Evolutionary conservation across 331 rosid species (phyloP).

Genomic region (Acacia concinna): DNA sequence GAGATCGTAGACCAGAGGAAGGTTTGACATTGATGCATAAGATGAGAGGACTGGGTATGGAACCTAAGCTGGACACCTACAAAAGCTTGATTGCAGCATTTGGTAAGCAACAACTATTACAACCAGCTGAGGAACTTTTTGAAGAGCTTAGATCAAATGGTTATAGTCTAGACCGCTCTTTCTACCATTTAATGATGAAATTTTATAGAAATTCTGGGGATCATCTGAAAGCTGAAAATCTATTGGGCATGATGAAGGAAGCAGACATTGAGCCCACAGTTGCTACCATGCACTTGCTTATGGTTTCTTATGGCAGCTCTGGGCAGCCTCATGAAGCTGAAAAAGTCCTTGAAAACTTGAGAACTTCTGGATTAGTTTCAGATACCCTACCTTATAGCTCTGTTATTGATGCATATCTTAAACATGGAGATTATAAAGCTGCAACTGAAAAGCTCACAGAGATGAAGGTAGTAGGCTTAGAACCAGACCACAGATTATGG

Average conservation of each 20-base stretch:
- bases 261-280: constrained; percentile 79
- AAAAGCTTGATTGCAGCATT: constrained; percentile 90
- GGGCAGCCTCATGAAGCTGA: constrained; percentile 94
- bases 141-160: constrained; percentile 78
- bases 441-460: constrained; percentile 71
- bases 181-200: constrained; percentile 92
- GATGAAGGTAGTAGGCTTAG: constrained; percentile 70
- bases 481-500: constrained; percentile 93
- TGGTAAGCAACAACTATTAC: constrained; percentile 61
- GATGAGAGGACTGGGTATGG: constrained; percentile 73
- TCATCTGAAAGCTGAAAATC: constrained; percentile 75
- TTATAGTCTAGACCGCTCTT: constrained; percentile 74
- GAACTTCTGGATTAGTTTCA: constrained; percentile 50
- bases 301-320: constrained; percentile 89
- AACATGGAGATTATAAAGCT: constrained; percentile 57
- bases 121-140: constrained; percentile 88
- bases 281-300: constrained; percentile 95
- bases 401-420: constrained; percentile 80
- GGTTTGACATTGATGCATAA: constrained; percentile 78
- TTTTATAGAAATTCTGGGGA: constrained; percentile 77
- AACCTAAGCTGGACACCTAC: constrained; percentile 81
- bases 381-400: constrained; percentile 89
- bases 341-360: constrained; percentile 76
- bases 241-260: constrained; percentile 76
- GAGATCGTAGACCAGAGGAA: constrained; percentile 85